Evolutionary conservation across 2,329 filamentous ascomycete species (phyloP).

Genomic region (Pseudodiploospora longispora): DNA sequence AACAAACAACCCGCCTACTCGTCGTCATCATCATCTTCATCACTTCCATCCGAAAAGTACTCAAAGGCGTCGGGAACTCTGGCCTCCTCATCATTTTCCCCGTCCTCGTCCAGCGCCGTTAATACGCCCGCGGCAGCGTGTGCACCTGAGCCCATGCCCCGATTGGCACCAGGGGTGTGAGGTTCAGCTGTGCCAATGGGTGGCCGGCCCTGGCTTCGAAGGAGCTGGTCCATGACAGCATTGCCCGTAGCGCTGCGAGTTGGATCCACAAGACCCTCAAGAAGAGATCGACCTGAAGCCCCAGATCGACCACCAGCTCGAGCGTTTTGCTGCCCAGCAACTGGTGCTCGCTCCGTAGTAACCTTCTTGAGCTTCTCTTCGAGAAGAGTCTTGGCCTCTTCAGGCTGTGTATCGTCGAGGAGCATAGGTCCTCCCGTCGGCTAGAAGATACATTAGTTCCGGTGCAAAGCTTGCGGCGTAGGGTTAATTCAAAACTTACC

Average conservation of each 20-base stretch:
- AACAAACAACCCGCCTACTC: not conserved
- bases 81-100: conserved; percentile 65
- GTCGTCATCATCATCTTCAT: conserved; percentile 21
- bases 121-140: conserved; percentile 71
- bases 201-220: conserved; percentile 30
- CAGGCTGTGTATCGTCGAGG: conserved; percentile 75
- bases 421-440: conserved; percentile 90
- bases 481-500: conserved; percentile 41
- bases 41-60: conserved; percentile 63
- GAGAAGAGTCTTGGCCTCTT: conserved; percentile 69
- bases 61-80: conserved; percentile 65
- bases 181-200: conserved; percentile 22
- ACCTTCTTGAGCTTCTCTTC: conserved; percentile 90
- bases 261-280: conserved; percentile 28
- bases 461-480: not conserved
- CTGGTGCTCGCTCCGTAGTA: conserved; percentile 52
- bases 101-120: conserved; percentile 81
- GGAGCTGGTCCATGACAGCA: conserved; percentile 33
- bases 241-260: conserved; percentile 23
- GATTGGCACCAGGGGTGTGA: conserved; percentile 18
- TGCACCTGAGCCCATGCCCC: conserved; percentile 39
- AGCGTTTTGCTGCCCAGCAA: conserved; percentile 33
- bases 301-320: conserved; percentile 25
- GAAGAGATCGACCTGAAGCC: conserved; percentile 23
- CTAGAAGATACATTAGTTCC: conserved; percentile 35